Conservation (phyloP, 495 filamentous ascomycete species). For the Penicillium desertorum region DNA sequence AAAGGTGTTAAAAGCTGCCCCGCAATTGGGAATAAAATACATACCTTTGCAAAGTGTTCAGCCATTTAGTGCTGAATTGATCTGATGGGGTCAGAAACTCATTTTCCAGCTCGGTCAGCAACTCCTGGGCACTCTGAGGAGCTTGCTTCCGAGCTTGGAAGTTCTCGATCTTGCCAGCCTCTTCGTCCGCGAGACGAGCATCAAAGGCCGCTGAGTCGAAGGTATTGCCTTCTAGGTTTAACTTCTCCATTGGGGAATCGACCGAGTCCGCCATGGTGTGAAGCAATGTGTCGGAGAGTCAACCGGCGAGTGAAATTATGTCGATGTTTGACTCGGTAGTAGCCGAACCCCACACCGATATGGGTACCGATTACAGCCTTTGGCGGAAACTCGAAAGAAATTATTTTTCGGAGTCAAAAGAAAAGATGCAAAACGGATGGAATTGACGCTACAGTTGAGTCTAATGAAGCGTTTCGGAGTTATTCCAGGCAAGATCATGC, state of each 20-base stretch:
- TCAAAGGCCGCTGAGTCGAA: constrained; percentile 32
- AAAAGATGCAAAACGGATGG: too few relatives aligned
- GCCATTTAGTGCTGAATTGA: constrained; percentile 75
- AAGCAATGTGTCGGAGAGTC: neutral
- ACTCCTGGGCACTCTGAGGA: constrained; percentile 48
- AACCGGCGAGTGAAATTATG: neutral
- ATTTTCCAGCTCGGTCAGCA: constrained; percentile 68
- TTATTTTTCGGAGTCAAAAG: neutral
- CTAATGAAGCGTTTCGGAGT: neutral
- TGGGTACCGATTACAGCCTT: neutral
- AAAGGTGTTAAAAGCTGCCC: constrained; percentile 20
- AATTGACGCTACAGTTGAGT: neutral
- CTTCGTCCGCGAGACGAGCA: constrained; percentile 36
- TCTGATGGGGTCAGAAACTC: constrained; percentile 77
- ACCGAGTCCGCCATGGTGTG: constrained; percentile 29
- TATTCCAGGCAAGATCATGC: neutral
- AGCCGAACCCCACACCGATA: constrained; percentile 7
- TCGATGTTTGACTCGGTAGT: constrained; percentile 10
- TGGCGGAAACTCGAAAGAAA: neutral
- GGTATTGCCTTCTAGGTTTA: constrained; percentile 29
- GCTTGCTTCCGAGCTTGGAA: constrained; percentile 56
- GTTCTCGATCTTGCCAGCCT: constrained; percentile 30
- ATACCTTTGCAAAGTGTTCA: constrained; percentile 81
- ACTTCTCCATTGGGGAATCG: constrained; percentile 30
- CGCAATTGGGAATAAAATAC: constrained; percentile 13